phyloP scores from a whole-genome alignment of 768 basidiomycete species.

The Chiua virens region DNA sequence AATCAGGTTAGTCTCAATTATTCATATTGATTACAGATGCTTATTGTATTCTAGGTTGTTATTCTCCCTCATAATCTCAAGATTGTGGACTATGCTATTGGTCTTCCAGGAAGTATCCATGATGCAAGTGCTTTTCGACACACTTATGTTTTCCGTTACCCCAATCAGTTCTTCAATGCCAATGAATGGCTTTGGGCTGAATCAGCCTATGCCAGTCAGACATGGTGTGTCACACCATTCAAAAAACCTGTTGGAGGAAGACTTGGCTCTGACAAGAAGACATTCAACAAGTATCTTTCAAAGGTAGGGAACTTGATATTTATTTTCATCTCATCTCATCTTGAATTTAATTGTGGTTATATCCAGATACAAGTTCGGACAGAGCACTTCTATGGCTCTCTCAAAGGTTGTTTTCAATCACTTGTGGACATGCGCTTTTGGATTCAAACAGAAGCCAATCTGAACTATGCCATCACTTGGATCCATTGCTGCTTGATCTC shows the following conservation, averaged over 20 bases:
- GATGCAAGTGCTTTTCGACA: slow-evolving; percentile 2
- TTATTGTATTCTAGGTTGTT: background rate
- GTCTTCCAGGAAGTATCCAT: slow-evolving; percentile 11
- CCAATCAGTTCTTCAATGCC: background rate
- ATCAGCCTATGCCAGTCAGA: slow-evolving; percentile 2
- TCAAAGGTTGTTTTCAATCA: slow-evolving; percentile 18
- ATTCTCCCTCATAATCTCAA: background rate
- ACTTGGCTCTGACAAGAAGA: slow-evolving; percentile 10
- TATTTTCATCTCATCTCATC: background rate
- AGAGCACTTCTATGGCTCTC: slow-evolving; percentile 16
- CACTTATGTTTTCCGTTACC: background rate
- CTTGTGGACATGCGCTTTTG: slow-evolving; percentile 3
- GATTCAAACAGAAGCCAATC: slow-evolving; percentile 3
- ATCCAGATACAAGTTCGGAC: slow-evolving; percentile 21
- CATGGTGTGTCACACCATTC: slow-evolving; percentile 24
- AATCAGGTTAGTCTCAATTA: slow-evolving; percentile 8
- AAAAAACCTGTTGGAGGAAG: slow-evolving; percentile 18
- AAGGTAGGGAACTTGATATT: slow-evolving; percentile 14
- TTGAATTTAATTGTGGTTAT: background rate
- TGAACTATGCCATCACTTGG: slow-evolving; percentile 2
- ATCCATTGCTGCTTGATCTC: slow-evolving; percentile 8
- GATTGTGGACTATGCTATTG: slow-evolving; percentile 12
- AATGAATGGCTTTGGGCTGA: slow-evolving; percentile 12
- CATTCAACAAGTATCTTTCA: slow-evolving; percentile 22
- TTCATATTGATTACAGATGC: background rate